A percentile compares a stretch with the other conserved stretches of the same genome.
Conservation (phyloP, 129 eudicot genomes). For the Pseudognaphalium luteoalbum region DNA sequence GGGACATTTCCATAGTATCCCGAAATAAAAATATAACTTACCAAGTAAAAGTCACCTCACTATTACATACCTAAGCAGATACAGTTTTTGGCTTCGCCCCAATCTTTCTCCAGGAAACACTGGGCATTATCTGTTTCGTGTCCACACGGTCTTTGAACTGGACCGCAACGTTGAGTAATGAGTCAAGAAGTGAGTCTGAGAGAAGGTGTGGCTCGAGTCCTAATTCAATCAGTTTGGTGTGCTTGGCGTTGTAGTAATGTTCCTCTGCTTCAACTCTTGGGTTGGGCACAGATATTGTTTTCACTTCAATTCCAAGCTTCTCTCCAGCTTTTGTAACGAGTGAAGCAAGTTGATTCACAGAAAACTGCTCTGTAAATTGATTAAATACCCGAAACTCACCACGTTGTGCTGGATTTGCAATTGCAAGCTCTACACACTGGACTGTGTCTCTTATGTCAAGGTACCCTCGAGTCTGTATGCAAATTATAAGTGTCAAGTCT, state of each 20-base stretch:
- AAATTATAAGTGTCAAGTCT: slow-evolving; percentile 13
- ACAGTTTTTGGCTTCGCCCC: slow-evolving; percentile 98
- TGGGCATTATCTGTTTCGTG: slow-evolving; percentile 92
- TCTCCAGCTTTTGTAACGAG: slow-evolving; percentile 90
- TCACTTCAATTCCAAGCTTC: slow-evolving; percentile 80
- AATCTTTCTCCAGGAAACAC: slow-evolving; percentile 92
- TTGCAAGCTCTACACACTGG: slow-evolving; percentile 90
- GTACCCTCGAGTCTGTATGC: slow-evolving; percentile 86
- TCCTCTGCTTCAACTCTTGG: slow-evolving; percentile 99
- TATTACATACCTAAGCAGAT: slow-evolving; percentile 48
- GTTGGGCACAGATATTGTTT: slow-evolving; percentile 88
- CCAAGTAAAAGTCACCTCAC: slow-evolving; percentile 11
- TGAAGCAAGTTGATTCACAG: slow-evolving; percentile 88
- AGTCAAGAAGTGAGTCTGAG: slow-evolving; percentile 93
- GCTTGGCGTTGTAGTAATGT: slow-evolving; percentile 97
- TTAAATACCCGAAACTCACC: slow-evolving; percentile 96
- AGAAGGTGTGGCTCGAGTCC: slow-evolving; percentile 92
- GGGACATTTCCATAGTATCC: slow-evolving; percentile 11
- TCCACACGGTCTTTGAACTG: slow-evolving; percentile 83
- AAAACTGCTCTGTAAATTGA: slow-evolving; percentile 94
- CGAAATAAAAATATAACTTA: slow-evolving; percentile 19
- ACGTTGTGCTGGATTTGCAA: slow-evolving; percentile 90
- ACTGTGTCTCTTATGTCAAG: slow-evolving; percentile 96
- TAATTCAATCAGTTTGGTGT: slow-evolving; percentile 82
- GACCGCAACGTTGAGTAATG: slow-evolving; percentile 73